Percentiles rank a stretch among this genome's conserved stretches.
phyloP scores from a whole-genome alignment of 2,329 filamentous ascomycete genomes.

The Penicillium sumatraense region DNA sequence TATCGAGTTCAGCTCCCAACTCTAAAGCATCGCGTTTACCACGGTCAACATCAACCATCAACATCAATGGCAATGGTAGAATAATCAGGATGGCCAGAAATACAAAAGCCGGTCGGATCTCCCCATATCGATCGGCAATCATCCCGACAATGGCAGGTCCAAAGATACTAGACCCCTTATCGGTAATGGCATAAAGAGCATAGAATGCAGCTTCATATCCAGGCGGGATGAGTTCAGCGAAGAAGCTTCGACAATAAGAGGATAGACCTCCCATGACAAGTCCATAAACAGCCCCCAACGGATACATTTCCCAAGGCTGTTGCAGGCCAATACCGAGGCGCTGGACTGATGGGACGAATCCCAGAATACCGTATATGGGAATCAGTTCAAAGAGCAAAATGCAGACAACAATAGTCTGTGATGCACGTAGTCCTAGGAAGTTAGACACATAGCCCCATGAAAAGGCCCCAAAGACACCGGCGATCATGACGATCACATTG shows the following conservation, averaged over 20 bases:
- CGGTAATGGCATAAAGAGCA: conserved; percentile 93
- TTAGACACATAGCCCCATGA: conserved; percentile 82
- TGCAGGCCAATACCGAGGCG: conserved; percentile 83
- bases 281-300: conserved; percentile 86
- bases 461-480: conserved; percentile 85
- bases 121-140: conserved; percentile 83
- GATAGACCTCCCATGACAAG: conserved; percentile 92
- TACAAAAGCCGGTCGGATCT: conserved; percentile 86
- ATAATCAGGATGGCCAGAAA: conserved; percentile 87
- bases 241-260: conserved; percentile 89
- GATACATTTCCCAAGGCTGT: conserved; percentile 96
- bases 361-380: conserved; percentile 85
- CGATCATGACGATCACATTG: conserved; percentile 85
- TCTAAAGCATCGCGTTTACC: conserved; percentile 71
- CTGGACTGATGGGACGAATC: conserved; percentile 80
- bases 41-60: conserved; percentile 80
- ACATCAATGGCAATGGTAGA: conserved; percentile 81
- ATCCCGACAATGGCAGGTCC: conserved; percentile 91
- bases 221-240: conserved; percentile 89
- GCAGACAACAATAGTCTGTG: conserved; percentile 90
- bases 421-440: conserved; percentile 70
- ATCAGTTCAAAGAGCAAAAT: conserved; percentile 91
- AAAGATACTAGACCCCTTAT: conserved; percentile 93
- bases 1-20: conserved; percentile 60
- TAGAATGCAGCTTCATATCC: conserved; percentile 97